phyloP scores from a whole-genome alignment of 768 basidiomycete genomes.

The Leccinum fibrillosum region DNA sequence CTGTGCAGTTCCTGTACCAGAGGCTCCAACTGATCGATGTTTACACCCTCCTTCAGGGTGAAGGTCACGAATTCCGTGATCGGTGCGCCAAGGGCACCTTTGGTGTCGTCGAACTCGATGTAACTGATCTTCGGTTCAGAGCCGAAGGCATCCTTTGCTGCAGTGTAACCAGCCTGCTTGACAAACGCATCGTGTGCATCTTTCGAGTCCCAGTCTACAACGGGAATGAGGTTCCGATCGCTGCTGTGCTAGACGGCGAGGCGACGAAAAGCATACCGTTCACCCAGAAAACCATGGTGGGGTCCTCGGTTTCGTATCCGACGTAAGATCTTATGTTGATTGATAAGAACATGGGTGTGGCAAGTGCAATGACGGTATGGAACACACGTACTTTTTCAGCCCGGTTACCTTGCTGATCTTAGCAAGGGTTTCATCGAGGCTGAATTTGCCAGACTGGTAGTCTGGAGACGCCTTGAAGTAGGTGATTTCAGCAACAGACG shows the following conservation, averaged over 20 bases:
- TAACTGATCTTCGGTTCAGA: constrained; percentile 15
- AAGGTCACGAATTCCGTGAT: constrained; percentile 35
- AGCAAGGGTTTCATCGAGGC: constrained; percentile 13
- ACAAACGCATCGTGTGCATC: constrained; percentile 13
- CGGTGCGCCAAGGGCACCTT: constrained; percentile 21
- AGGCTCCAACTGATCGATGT: constrained; percentile 16
- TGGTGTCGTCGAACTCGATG: constrained; percentile 23
- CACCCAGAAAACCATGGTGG: constrained; percentile 26
- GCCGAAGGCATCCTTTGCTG: constrained; percentile 7
- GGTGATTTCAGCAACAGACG: constrained; percentile 24
- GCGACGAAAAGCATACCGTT: constrained; percentile 8
- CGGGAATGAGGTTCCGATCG: constrained; percentile 6
- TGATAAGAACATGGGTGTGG: constrained; percentile 6
- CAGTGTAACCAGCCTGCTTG: constrained; percentile 7
- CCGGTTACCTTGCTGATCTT: constrained; percentile 14
- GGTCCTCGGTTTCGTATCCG: constrained; percentile 29
- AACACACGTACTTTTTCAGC: constrained; percentile 20
- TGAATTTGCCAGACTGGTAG: constrained; percentile 16
- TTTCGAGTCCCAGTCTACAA: constrained; percentile 27
- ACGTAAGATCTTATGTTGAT: constrained; percentile 25
- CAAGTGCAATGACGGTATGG: background rate
- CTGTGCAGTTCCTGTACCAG: constrained; percentile 23
- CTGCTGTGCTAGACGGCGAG: background rate
- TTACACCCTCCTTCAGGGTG: constrained; percentile 24
- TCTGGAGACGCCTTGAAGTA: constrained; percentile 23